These are phyloP conservation scores for Cercospora sp. DNA, from an alignment of 2,329 filamentous ascomycete genomes.

Conservation along the genomic window DNA sequence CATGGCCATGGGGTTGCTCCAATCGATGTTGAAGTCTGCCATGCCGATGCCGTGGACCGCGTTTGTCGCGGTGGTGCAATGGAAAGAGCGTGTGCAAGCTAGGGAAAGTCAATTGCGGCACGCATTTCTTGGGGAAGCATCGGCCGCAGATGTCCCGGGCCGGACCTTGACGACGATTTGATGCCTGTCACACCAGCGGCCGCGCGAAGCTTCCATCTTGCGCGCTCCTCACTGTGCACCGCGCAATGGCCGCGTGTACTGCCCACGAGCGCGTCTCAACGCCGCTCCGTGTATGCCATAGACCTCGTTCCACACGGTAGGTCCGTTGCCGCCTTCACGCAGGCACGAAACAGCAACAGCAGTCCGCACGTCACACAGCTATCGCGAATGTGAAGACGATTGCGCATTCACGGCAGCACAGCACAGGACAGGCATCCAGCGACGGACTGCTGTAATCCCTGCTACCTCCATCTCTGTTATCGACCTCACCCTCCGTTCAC, in stretches of 20 bases:
- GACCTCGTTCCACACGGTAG: background rate
- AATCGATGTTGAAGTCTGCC: conserved; percentile 26
- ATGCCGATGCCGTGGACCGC: background rate
- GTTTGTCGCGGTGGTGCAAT: background rate
- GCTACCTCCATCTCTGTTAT: background rate
- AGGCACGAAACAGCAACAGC: background rate
- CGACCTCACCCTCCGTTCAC: background rate
- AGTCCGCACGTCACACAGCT: background rate
- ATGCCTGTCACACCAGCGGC: background rate
- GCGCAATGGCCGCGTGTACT: background rate
- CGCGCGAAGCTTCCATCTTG: background rate
- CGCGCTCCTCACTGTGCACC: background rate
- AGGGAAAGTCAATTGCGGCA: background rate
- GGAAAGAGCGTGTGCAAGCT: background rate
- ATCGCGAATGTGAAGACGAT: background rate
- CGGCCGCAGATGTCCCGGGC: background rate
- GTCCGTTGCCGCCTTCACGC: background rate
- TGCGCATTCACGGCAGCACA: background rate
- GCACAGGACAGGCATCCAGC: background rate
- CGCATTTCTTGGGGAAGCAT: background rate
- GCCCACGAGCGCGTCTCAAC: background rate
- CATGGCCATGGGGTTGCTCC: conserved; percentile 28
- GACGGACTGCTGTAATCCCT: background rate
- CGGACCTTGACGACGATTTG: background rate
- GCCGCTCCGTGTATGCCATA: background rate